Conservation (phyloP, 2,329 filamentous ascomycete genomes). For the Microdochium nivale region DNA sequence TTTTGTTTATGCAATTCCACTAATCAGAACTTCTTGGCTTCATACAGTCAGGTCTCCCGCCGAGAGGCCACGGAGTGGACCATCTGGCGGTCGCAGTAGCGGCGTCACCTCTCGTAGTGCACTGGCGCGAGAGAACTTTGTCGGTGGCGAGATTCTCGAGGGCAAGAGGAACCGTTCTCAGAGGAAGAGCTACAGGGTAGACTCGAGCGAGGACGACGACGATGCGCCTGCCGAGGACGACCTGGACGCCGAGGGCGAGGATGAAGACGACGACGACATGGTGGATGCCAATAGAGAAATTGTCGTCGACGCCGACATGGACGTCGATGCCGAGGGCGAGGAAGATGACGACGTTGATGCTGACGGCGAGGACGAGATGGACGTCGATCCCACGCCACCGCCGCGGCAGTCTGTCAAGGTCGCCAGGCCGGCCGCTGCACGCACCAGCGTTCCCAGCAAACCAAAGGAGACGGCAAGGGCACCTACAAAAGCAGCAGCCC, state of each 20-base stretch:
- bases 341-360: constrained; percentile 27
- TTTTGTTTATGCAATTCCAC: constrained; percentile 15
- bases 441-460: constrained; percentile 16
- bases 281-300: constrained; percentile 20
- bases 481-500: constrained; percentile 15
- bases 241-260: constrained; percentile 29
- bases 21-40: background rate
- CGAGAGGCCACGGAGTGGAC: background rate
- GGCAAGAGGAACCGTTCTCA: constrained; percentile 44
- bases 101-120: background rate
- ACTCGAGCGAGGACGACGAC: constrained; percentile 35
- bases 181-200: constrained; percentile 53
- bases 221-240: constrained; percentile 33
- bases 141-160: constrained; percentile 36
- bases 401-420: constrained; percentile 39
- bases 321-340: constrained; percentile 7
- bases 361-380: constrained; percentile 45
- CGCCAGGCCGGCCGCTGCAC: constrained; percentile 27
- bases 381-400: constrained; percentile 22
- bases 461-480: constrained; percentile 21
- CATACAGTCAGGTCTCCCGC: background rate
- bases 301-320: constrained; percentile 28
- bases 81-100: background rate
- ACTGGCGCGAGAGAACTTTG: constrained; percentile 26
- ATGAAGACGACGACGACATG: constrained; percentile 19